Evolutionary conservation across 129 eudicot species (phyloP).

Genomic region (Gnaphalium uliginosum): DNA sequence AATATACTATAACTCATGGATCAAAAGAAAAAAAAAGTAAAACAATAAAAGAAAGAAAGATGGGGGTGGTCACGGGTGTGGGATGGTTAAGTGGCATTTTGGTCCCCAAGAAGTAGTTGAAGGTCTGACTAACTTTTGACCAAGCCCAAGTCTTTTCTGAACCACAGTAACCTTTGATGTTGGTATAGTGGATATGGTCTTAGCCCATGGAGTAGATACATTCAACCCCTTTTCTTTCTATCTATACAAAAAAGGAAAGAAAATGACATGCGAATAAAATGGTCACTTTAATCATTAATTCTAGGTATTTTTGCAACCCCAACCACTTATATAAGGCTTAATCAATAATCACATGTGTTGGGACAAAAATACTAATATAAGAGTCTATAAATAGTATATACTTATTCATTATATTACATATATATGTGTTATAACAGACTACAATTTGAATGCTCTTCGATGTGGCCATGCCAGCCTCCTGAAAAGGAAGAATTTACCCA

Average conservation of each 20-base stretch:
- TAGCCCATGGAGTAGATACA: conserved; percentile 31
- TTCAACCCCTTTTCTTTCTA: conserved; percentile 20
- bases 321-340: background rate
- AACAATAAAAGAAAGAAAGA: background rate
- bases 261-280: conserved; percentile 30
- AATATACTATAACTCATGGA: background rate
- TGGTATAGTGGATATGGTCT: conserved; percentile 26
- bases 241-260: conserved; percentile 24
- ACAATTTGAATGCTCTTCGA: too few relatives aligned
- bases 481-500: too few relatives aligned
- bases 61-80: background rate
- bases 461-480: too few relatives aligned
- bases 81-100: conserved; percentile 28
- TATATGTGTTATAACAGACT: too few relatives aligned
- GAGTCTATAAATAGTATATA: background rate
- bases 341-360: conserved; percentile 18
- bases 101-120: conserved; percentile 41
- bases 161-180: conserved; percentile 27
- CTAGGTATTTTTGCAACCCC: conserved; percentile 6
- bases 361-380: background rate
- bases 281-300: conserved; percentile 16
- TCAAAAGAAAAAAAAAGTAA: background rate
- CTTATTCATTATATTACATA: background rate
- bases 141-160: conserved; percentile 30
- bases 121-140: conserved; percentile 33